Conservation (phyloP, 2,329 filamentous ascomycete genomes). For the Monilinia polystroma region DNA sequence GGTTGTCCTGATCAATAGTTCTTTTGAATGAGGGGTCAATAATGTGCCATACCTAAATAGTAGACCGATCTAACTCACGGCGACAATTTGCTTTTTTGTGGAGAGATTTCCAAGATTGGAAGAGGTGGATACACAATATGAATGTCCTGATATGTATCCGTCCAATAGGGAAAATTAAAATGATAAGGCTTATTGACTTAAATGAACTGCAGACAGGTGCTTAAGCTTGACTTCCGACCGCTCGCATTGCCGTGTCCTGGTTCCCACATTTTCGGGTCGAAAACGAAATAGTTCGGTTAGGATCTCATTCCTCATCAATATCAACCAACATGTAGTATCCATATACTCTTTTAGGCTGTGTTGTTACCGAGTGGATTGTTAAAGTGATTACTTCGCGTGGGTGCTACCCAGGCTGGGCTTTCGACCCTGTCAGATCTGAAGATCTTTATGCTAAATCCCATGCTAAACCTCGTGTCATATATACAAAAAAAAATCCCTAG, state of each 20-base stretch:
- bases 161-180: slow-evolving; percentile 15
- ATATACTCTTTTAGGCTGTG: slow-evolving; percentile 3
- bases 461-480: slow-evolving; percentile 14
- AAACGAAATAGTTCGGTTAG: neutral
- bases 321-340: slow-evolving; percentile 5
- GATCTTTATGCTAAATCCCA: slow-evolving; percentile 12
- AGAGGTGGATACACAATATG: slow-evolving; percentile 3
- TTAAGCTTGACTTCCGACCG: slow-evolving; percentile 9
- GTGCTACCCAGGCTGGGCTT: slow-evolving; percentile 16
- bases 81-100: slow-evolving; percentile 6
- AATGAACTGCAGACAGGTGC: slow-evolving; percentile 10
- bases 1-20: slow-evolving; percentile 2
- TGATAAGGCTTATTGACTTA: neutral
- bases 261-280: slow-evolving; percentile 1
- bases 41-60: slow-evolving; percentile 5
- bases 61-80: neutral
- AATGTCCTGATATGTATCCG: slow-evolving; percentile 3
- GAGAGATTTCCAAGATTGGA: slow-evolving; percentile 1
- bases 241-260: slow-evolving; percentile 1
- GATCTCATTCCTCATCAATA: slow-evolving; percentile 7
- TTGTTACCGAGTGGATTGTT: slow-evolving; percentile 14
- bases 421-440: slow-evolving; percentile 12
- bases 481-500: neutral
- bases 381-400: slow-evolving; percentile 14
- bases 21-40: slow-evolving; percentile 19